Evolutionary conservation across 371 early-diverging fungal genomes (phyloP).

Genomic region (Vairimorpha apis): DNA sequence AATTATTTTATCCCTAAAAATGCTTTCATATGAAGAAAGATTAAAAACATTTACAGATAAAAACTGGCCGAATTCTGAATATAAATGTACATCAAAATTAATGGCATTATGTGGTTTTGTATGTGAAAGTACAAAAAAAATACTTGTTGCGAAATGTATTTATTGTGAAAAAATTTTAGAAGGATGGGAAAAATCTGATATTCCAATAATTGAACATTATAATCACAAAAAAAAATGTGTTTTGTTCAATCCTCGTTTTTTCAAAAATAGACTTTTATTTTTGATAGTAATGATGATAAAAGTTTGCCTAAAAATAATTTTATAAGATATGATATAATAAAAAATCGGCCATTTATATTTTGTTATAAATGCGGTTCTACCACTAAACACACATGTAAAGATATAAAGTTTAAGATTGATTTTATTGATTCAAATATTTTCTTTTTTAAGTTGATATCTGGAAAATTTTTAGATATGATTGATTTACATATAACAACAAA

Average conservation of each 20-base stretch:
- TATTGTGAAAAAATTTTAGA: conserved; percentile 54
- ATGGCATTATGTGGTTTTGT: conserved; percentile 28
- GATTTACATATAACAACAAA: background rate
- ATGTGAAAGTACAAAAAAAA: background rate
- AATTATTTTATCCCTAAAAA: background rate
- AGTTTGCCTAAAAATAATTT: conserved; percentile 16
- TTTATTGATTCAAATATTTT: conserved; percentile 7
- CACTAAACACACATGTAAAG: conserved; percentile 6
- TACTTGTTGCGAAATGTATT: conserved; percentile 42
- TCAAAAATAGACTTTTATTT: no score
- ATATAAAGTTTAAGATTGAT: conserved; percentile 1
- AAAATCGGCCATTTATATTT: conserved; percentile 18
- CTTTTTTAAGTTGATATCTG: conserved; percentile 28
- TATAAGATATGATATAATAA: conserved; percentile 27
- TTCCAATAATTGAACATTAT: conserved; percentile 51
- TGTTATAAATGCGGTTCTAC: conserved; percentile 40
- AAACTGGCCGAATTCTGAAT: conserved; percentile 11
- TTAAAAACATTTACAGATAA: conserved; percentile 27
- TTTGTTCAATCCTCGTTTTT: conserved; percentile 32
- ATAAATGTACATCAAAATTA: conserved; percentile 3
- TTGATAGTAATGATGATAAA: no score
- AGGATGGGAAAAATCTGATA: conserved; percentile 47
- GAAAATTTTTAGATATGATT: conserved; percentile 15
- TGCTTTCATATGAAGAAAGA: conserved; percentile 37
- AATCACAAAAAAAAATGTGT: conserved; percentile 44